Evolutionary conservation across 371 early-diverging fungal species (phyloP), one percentile per base, ranked within the genome.

Genomic region (Mortierella sp.): DNA sequence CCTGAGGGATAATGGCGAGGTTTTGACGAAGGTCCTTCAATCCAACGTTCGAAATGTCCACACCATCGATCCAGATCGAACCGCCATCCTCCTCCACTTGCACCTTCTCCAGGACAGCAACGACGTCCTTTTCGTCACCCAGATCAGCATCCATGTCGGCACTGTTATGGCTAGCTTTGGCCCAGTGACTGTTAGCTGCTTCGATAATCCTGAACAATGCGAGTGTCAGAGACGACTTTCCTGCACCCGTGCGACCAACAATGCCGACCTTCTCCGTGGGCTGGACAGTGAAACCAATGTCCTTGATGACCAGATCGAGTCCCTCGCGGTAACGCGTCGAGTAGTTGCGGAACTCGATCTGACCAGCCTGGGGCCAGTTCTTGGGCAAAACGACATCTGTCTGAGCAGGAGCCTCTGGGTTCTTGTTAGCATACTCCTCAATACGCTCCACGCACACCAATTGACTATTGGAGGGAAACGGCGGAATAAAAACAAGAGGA

Each of bases 1-100:
- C 98, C 86, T 98, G 98, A 51, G 98, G 98, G 80, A 98, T 97
- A 75, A 98, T 97, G 2, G 96, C 84, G 46, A 82, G 60, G 41
- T 83, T 81, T 46, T 81, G 86, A 72, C 86, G 86, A n/a, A 85
- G 79, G 65, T 79, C 74, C 41, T 75, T 85, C n/a, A 85, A 74
- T 29, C 79, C 83, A 35, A 85, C 80, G 0, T 79, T 85, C 10
- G 86, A 87, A 43, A 97, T 97, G 80, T 97, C 95, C 1, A 96
- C 89, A 55, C 95, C 96, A 79, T 98, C 84, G 29, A 84, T 84
- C 84, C 77, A 84, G 70, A 84, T 84, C 38, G 84, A 80, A 5
- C 84, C 93, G 70, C 86, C 86, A 32, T 82, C 83, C 44, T 72
- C 86, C 21, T 74, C 79, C 16, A 86, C 83, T 16, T 70, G 73